Evolutionary conservation across 129 eudicot genomes (phyloP), one percentile per base, ranked within the genome.

Genomic region (Scalesia atractyloides): DNA sequence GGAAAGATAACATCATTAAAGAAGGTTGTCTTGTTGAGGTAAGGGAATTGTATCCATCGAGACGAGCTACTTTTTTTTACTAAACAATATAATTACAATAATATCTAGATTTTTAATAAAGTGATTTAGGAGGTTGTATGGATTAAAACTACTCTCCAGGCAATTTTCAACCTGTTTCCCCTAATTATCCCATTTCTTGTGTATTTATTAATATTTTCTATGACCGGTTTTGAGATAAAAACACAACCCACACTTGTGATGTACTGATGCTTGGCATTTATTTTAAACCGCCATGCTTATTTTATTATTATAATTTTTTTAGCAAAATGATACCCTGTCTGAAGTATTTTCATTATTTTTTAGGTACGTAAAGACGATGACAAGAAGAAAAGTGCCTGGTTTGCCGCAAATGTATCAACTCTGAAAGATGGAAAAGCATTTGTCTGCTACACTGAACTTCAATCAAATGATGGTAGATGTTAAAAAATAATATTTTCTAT

Each of bases 11-110:
- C 39, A 60, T 30, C 22, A 84, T 95, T 33, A 79, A 70, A 74
- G 94, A 83, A 71, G 94, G 89, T 33, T 86, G 83, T 76, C 51
- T 58, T 82, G 97, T 95, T 69, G 99, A 95, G 97, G 99, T 94
- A 64, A 73, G 80, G 69, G 52, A 62, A 13, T 36, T 56, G 47
- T 63, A 33, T 20, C 9, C 4, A 18, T 26, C 9, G 10, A 60
- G 11, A 22, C 36, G 1, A 2, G 63, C 36, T 22, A 10, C 6
- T n/a, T 20, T 11, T 14, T 15, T 15, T 61, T 61, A 60, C 19
- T 26, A 33, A 26, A 30, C 13, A 0, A 5, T 33, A 34, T 2
- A 10, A 34, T 33, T 61, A 30, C 20, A n/a, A 1, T 15, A 61
- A 33, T 61, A 26, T 61, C 5, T 61, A 33, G 3, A 30, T n/a